Conservation (phyloP, 1,139 yeast species). For the Blastobotrys niveus region DNA sequence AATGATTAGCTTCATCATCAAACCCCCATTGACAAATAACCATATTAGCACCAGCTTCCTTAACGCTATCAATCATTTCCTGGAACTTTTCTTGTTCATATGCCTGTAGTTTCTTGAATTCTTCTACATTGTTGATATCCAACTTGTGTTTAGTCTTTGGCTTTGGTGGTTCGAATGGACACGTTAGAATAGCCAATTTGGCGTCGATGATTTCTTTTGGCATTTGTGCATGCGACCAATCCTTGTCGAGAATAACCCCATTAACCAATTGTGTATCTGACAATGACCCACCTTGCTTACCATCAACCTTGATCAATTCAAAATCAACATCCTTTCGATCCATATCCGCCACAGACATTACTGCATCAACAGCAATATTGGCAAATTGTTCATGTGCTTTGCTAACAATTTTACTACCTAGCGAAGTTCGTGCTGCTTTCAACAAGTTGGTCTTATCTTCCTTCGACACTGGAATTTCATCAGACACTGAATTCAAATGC, state of each 20-base stretch:
- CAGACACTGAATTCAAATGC: constrained; percentile 71
- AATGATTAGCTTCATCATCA: constrained; percentile 97
- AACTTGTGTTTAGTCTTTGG: constrained; percentile 98
- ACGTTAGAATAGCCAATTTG: constrained; percentile 87
- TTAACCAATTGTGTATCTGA: constrained; percentile 78
- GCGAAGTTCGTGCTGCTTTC: constrained; percentile 89
- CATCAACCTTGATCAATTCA: constrained; percentile 90
- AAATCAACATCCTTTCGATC: constrained; percentile 93
- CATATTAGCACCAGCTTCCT: constrained; percentile 87
- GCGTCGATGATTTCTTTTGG: constrained; percentile 75
- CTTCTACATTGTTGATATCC: constrained; percentile 88
- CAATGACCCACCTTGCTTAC: constrained; percentile 90
- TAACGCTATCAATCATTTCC: constrained; percentile 84
- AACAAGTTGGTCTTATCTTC: constrained; percentile 48
- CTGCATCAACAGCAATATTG: constrained; percentile 95
- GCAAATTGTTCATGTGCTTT: constrained; percentile 93
- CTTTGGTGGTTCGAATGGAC: constrained; percentile 99
- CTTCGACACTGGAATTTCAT: constrained; percentile 42
- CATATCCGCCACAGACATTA: constrained; percentile 84
- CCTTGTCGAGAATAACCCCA: constrained; percentile 93
- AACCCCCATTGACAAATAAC: constrained; percentile 99
- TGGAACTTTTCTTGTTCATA: constrained; percentile 88
- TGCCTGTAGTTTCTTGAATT: constrained; percentile 80
- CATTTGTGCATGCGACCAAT: constrained; percentile 98
- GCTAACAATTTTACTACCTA: constrained; percentile 93